A percentile compares a stretch with the other conserved stretches of the same genome.
These are phyloP conservation scores for Chaetomiaceae sp. DNA, from an alignment of 2,329 filamentous ascomycete species.

Conservation along the genomic window DNA sequence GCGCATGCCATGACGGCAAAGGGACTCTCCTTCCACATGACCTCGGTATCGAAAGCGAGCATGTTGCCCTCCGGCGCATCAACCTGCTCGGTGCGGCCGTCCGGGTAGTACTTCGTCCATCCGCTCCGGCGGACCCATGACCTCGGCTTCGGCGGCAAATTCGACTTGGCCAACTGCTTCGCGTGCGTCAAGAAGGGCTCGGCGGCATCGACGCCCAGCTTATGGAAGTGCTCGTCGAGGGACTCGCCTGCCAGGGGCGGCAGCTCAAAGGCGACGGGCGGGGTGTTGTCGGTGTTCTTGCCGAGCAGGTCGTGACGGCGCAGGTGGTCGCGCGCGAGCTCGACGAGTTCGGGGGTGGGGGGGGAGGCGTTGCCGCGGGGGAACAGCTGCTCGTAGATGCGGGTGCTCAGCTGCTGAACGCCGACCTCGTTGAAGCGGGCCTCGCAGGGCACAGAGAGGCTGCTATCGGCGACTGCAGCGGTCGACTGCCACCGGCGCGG, in stretches of 20 bases:
- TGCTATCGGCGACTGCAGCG: slow-evolving; percentile 8
- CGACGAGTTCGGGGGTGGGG: slow-evolving; percentile 61
- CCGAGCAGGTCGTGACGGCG: slow-evolving; percentile 78
- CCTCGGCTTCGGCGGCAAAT: slow-evolving; percentile 53
- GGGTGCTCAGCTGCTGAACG: slow-evolving; percentile 83
- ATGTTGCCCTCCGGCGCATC: slow-evolving; percentile 72
- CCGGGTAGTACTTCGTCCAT: slow-evolving; percentile 85
- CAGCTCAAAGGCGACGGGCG: slow-evolving; percentile 79
- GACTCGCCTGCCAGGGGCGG: slow-evolving; percentile 71
- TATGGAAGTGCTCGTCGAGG: slow-evolving; percentile 91
- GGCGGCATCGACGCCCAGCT: slow-evolving; percentile 76
- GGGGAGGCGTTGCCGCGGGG: slow-evolving; percentile 49
- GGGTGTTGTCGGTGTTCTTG: slow-evolving; percentile 73
- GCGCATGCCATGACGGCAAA: slow-evolving; percentile 98
- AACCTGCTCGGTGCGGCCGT: slow-evolving; percentile 65
- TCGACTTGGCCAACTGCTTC: slow-evolving; percentile 62
- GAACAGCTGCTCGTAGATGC: slow-evolving; percentile 82
- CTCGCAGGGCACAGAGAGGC: slow-evolving; percentile 43
- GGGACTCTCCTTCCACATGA: slow-evolving; percentile 87
- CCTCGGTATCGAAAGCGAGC: slow-evolving; percentile 92
- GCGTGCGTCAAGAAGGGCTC: slow-evolving; percentile 75
- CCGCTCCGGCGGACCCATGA: slow-evolving; percentile 76
- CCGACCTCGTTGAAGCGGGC: slow-evolving; percentile 87
- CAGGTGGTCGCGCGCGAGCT: slow-evolving; percentile 76
- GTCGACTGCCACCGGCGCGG: slow-evolving; percentile 22